Percentiles rank a stretch among this genome's conserved stretches.
Conservation (phyloP, 2,329 filamentous ascomycete genomes). For the Fusarium subtropicale region DNA sequence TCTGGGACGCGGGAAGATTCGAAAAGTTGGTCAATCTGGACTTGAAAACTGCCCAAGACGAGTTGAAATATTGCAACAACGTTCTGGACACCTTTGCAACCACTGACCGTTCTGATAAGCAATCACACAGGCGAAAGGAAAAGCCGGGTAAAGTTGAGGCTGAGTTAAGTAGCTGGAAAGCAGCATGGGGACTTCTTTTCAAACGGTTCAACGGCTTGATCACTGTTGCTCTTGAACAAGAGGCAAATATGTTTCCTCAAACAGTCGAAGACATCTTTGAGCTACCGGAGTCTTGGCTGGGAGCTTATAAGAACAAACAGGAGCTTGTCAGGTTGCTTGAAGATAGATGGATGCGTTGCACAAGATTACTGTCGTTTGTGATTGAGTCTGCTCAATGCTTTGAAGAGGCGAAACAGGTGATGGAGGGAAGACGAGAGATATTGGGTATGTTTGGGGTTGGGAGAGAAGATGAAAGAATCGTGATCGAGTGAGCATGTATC, state of each 20-base stretch:
- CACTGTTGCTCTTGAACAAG: neutral
- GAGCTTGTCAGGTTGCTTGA: neutral
- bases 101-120: neutral
- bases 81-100: neutral
- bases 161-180: slow-evolving; percentile 4
- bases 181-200: slow-evolving; percentile 6
- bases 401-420: neutral
- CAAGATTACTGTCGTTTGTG: neutral
- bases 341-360: neutral
- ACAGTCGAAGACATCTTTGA: slow-evolving; percentile 1
- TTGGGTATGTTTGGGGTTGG: slow-evolving; percentile 12
- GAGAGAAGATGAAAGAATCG: slow-evolving; percentile 12
- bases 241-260: neutral
- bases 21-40: neutral
- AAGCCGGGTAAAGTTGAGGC: slow-evolving; percentile 1
- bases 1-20: neutral
- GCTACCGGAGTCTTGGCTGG: slow-evolving; percentile 8
- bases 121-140: neutral
- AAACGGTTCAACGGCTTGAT: neutral
- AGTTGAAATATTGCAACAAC: neutral
- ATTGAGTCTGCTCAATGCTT: neutral
- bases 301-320: neutral
- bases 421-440: slow-evolving; percentile 4
- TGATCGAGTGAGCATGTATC: slow-evolving; percentile 5
- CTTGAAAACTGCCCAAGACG: neutral